A percentile compares a stretch with the other conserved stretches of the same genome.
These are phyloP conservation scores for Mycena filopes DNA, from an alignment of 768 basidiomycete genomes.

Conservation along the genomic window DNA sequence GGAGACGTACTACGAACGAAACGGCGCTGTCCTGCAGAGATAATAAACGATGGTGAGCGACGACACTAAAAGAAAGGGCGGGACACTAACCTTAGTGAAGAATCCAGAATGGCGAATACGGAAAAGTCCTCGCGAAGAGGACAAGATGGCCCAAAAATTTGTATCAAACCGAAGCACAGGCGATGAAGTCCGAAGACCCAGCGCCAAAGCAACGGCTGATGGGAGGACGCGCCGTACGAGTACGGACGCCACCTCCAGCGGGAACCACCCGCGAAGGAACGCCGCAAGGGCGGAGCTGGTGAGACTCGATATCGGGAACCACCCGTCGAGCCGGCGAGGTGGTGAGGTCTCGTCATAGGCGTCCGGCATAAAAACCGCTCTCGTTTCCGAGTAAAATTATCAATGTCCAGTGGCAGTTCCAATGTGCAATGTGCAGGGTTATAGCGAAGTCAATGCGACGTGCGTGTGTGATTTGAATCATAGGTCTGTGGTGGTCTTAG, in stretches of 20 bases:
- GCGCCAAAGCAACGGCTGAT: slow-evolving; percentile 4
- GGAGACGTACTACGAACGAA: no score
- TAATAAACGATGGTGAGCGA: no score
- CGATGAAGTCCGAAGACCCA: not conserved
- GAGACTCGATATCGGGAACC: slow-evolving; percentile 24
- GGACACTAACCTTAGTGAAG: not conserved
- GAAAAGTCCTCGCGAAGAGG: slow-evolving; percentile 14
- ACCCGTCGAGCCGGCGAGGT: slow-evolving; percentile 15
- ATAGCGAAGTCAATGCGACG: not conserved
- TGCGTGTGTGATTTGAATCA: not conserved
- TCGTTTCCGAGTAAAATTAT: no score
- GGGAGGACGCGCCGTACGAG: not conserved
- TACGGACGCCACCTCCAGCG: not conserved
- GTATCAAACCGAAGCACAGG: slow-evolving; percentile 5
- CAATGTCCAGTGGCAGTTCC: no score
- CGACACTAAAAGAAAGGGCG: not conserved
- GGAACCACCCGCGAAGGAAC: slow-evolving; percentile 25
- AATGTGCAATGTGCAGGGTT: not conserved
- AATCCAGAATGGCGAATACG: not conserved
- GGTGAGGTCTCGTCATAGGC: slow-evolving; percentile 22
- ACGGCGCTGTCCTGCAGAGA: no score
- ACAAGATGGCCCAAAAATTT: slow-evolving; percentile 22
- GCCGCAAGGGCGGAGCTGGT: slow-evolving; percentile 15
- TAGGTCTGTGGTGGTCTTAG: no score
- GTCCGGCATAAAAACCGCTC: slow-evolving; percentile 9